These are phyloP conservation scores for Apiotrichum brassicae DNA, from an alignment of 1,284 basidiomycete species.

Conservation along the genomic window DNA sequence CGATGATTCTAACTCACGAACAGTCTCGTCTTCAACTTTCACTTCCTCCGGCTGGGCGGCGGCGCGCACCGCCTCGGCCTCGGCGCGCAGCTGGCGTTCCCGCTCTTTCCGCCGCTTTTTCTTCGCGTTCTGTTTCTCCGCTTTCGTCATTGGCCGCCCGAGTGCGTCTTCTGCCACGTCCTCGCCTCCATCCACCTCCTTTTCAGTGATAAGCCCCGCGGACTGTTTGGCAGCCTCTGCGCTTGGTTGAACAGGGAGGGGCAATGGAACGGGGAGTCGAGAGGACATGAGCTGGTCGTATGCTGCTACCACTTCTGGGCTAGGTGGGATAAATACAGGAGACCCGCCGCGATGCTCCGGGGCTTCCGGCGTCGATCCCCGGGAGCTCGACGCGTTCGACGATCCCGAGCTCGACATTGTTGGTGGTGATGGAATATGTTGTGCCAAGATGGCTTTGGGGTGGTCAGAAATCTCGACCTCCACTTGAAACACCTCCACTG, in stretches of 20 bases:
- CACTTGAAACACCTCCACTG: conserved; percentile 1
- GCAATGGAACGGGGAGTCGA: conserved; percentile 6
- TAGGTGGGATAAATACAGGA: too few species aligned
- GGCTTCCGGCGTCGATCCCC: too few species aligned
- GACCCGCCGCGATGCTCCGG: too few species aligned
- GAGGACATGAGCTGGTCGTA: conserved; percentile 24
- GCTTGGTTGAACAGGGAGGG: not conserved
- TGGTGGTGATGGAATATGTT: not conserved
- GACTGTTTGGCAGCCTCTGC: conserved; percentile 5
- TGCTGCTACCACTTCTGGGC: conserved; percentile 13
- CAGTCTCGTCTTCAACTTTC: conserved; percentile 1
- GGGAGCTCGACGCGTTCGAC: too few species aligned
- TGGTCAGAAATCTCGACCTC: not conserved
- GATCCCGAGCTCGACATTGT: not conserved
- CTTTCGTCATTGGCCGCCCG: conserved; percentile 34
- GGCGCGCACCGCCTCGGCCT: conserved; percentile 6
- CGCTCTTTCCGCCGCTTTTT: conserved; percentile 41
- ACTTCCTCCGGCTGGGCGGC: conserved; percentile 3
- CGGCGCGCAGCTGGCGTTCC: conserved; percentile 22
- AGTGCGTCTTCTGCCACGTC: conserved; percentile 12
- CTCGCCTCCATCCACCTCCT: conserved; percentile 12
- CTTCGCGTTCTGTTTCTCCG: conserved; percentile 43
- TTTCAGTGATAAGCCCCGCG: too few species aligned
- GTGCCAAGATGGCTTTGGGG: too few species aligned
- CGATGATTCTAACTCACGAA: conserved; percentile 13